Evolutionary conservation across 805 yeast species (phyloP).

Genomic region (Saccharomycopsis synnaedendra): DNA sequence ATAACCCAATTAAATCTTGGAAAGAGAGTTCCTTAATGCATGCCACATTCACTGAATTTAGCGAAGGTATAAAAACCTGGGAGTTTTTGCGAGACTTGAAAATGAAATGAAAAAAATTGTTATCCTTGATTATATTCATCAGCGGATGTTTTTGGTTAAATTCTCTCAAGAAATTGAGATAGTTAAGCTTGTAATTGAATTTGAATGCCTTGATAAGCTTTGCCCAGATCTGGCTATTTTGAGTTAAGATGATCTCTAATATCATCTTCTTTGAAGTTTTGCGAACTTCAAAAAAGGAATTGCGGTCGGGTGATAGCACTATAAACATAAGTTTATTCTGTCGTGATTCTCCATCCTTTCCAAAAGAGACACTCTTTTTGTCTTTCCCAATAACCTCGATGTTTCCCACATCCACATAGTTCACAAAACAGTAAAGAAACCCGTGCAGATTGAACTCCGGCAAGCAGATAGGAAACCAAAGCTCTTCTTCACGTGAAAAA

Average conservation of each 20-base stretch:
- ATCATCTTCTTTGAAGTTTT: constrained; percentile 44
- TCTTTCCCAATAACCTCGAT: constrained; percentile 14
- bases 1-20: constrained; percentile 8
- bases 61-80: constrained; percentile 42
- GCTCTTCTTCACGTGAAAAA: constrained; percentile 42
- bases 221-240: constrained; percentile 24
- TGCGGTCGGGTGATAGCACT: constrained; percentile 45
- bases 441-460: constrained; percentile 87
- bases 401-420: constrained; percentile 35
- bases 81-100: constrained; percentile 61
- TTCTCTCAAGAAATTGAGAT: constrained; percentile 17
- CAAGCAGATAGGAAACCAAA: constrained; percentile 90
- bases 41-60: constrained; percentile 8
- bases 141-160: constrained; percentile 32
- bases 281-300: constrained; percentile 68
- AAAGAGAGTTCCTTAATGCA: constrained; percentile 8
- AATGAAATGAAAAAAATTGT: constrained; percentile 60
- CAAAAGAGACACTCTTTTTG: neutral
- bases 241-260: constrained; percentile 23
- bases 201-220: constrained; percentile 27
- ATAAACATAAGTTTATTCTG: constrained; percentile 34
- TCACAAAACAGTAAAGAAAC: constrained; percentile 72
- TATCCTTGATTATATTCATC: constrained; percentile 25
- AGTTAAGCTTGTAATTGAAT: constrained; percentile 27
- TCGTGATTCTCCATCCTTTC: neutral